A percentile compares a stretch with the other conserved stretches of the same genome.
phyloP scores from a whole-genome alignment of 2,329 filamentous ascomycete genomes.

The Emydomyces testavorans region DNA sequence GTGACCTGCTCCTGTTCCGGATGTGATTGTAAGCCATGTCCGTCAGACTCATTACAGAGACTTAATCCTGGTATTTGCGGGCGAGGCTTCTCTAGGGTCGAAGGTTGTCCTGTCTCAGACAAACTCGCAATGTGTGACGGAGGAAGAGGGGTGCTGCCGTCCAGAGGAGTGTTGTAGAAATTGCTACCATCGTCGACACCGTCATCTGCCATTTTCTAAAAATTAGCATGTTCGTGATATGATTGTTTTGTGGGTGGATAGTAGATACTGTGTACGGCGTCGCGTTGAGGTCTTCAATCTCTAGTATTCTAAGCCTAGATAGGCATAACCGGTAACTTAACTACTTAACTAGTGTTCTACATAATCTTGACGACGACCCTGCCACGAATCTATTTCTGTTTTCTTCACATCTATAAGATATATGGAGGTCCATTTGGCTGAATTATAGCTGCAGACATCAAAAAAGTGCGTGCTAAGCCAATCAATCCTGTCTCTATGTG shows the following conservation, averaged over 20 bases:
- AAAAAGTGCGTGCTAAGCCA: too few species aligned
- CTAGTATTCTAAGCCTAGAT: too few species aligned
- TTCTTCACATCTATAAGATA: too few species aligned
- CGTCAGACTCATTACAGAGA: constrained; percentile 18
- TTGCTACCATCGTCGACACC: constrained; percentile 30
- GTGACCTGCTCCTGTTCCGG: neutral
- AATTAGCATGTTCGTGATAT: neutral
- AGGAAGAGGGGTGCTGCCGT: constrained; percentile 22
- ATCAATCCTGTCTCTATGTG: too few species aligned
- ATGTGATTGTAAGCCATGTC: neutral
- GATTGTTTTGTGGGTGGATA: neutral
- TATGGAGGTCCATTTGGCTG: too few species aligned
- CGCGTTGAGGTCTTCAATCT: too few species aligned
- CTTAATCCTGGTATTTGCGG: constrained; percentile 30
- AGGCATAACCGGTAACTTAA: too few species aligned
- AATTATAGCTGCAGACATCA: too few species aligned
- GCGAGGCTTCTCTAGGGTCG: constrained; percentile 16
- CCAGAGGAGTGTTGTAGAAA: constrained; percentile 33
- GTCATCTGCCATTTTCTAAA: constrained; percentile 13
- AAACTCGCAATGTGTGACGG: neutral
- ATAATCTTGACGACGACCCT: too few species aligned
- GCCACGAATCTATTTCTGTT: too few species aligned
- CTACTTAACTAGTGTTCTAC: too few species aligned
- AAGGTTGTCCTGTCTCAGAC: neutral
- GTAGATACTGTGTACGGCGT: neutral